Base-by-base conservation (phyloP, 164 flowering plant species). In the Liriodendron chinense region DNA sequence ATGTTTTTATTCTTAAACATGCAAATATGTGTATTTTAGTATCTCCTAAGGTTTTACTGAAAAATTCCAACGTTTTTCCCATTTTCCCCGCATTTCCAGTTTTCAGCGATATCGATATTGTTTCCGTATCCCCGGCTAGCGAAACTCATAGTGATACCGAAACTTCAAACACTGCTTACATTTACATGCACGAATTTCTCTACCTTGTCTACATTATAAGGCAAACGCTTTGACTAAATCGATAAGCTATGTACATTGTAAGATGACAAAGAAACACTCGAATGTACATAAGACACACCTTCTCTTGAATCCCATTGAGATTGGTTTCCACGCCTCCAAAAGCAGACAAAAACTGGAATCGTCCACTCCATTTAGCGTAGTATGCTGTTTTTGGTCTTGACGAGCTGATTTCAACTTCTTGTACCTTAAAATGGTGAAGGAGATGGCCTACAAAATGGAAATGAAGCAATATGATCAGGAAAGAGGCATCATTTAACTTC, bases 241-340 rank as follows among this genome's bases (percentile, higher is more conserved):
- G n/a, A 72, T 16, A 67, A 28, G 57, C 48, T 18, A 65, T 21
- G 22, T 1, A 7, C 47, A 25, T 1, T 24, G 50, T 14, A 65
- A 34, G 9, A 70, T 66, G 28, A 47, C 22, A 48, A 49, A 47
- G 49, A 4, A 28, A 25, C 47, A 68, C 2, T 21, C 9, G n/a
- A 34, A 7, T 43, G 26, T 62, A 72, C 59, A 14, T n/a, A 53
- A 47, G 68, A 74, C 66, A 43, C 70, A 96, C 98, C 96, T 93
- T 87, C 80, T 86, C 83, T 94, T 94, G 85, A 86, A 84, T 71
- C 98, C 99, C 91, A 93, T 84, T n/a, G 97, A 94, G 10, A 94
- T 71, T 65, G 98, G 99, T 80, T 86, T 91, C 99, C 98, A 94
- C 73, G 96, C 98, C 76, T 91, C 94, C 81, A 91, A 76, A 77